Conservation (phyloP, 2,329 filamentous ascomycete genomes). For the Penicillium occitanis region DNA sequence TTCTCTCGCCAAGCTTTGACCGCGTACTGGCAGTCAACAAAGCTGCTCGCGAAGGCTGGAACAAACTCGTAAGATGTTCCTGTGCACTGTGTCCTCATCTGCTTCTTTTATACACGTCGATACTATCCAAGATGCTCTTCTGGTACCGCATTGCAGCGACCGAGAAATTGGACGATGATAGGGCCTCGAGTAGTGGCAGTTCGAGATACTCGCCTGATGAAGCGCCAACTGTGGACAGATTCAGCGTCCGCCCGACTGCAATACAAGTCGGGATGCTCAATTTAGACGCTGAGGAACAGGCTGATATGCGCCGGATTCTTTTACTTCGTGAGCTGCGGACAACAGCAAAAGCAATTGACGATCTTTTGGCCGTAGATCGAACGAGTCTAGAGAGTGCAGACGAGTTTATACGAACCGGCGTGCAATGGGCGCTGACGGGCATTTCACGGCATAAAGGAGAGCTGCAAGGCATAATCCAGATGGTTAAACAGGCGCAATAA, state of each 20-base stretch:
- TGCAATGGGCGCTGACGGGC: conserved; percentile 8
- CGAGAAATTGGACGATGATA: background rate
- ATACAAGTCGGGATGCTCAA: background rate
- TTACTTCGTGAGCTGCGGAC: conserved; percentile 10
- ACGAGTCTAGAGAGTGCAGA: conserved; percentile 6
- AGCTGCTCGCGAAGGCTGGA: conserved; percentile 1
- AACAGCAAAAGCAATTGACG: conserved; percentile 8
- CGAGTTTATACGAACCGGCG: background rate
- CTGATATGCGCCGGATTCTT: conserved; percentile 8
- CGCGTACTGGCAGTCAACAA: conserved; percentile 11
- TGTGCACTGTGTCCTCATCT: conserved; percentile 13
- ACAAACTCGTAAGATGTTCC: conserved; percentile 7
- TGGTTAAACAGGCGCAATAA: background rate
- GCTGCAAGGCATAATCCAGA: background rate
- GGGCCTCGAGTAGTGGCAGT: background rate
- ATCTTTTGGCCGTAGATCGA: conserved; percentile 12
- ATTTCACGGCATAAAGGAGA: conserved; percentile 5
- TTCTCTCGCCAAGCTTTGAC: conserved; percentile 7
- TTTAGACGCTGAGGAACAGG: conserved; percentile 9
- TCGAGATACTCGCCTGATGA: background rate
- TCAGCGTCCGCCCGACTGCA: conserved; percentile 5
- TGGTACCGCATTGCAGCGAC: conserved; percentile 17
- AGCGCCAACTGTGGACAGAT: background rate
- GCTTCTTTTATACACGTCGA: conserved; percentile 7
- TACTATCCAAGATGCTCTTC: conserved; percentile 13